A percentile compares a stretch with the other conserved stretches of the same genome.
Evolutionary conservation across 1,139 yeast genomes (phyloP).

Genomic region (Kurtzmaniella quercitrusa): DNA sequence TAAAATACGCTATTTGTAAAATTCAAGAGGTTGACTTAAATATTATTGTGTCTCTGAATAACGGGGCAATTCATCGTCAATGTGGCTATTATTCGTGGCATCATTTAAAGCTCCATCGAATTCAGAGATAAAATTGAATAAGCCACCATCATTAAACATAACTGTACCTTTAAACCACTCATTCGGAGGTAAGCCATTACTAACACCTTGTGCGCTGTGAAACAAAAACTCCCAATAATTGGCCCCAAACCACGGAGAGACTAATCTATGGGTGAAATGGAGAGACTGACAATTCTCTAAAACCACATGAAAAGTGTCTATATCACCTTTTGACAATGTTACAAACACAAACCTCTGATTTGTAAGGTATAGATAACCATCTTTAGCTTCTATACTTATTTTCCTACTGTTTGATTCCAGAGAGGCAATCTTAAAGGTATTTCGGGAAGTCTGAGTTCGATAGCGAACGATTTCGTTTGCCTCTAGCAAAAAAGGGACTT

Average conservation of each 20-base stretch:
- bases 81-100: constrained; percentile 31
- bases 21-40: too few relatives aligned
- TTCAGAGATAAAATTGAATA: constrained; percentile 32
- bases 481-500: constrained; percentile 23
- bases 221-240: constrained; percentile 47
- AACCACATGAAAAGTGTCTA: constrained; percentile 32
- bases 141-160: constrained; percentile 47
- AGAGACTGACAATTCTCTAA: constrained; percentile 18
- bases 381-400: constrained; percentile 24
- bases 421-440: constrained; percentile 18
- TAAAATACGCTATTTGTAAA: too few relatives aligned
- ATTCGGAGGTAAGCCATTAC: constrained; percentile 43
- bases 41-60: constrained; percentile 16
- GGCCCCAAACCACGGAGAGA: constrained; percentile 55
- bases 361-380: constrained; percentile 37
- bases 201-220: constrained; percentile 26
- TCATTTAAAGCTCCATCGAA: constrained; percentile 29
- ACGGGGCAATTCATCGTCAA: constrained; percentile 44
- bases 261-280: constrained; percentile 34
- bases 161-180: constrained; percentile 36
- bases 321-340: constrained; percentile 39
- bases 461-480: constrained; percentile 18
- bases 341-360: constrained; percentile 32
- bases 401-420: constrained; percentile 8
- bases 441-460: constrained; percentile 21